Conservation (phyloP, 352 stramenopile genomes). For the Phytophthora tentaculata region DNA sequence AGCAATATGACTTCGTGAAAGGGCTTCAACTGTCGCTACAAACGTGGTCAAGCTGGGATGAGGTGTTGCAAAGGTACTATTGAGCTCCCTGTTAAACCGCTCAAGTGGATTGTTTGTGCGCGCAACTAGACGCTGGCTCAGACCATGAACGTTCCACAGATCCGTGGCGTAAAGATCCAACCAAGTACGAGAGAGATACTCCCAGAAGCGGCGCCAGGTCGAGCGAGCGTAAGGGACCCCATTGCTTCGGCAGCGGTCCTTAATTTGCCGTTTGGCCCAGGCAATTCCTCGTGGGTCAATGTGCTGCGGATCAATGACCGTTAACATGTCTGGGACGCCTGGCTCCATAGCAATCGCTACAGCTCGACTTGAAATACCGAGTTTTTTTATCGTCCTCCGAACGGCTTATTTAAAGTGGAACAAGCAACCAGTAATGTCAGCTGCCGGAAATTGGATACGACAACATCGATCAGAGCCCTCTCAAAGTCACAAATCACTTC, state of each 20-base stretch:
- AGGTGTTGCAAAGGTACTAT: not conserved
- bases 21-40: not conserved
- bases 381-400: not conserved
- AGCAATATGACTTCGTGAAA: not conserved
- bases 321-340: too few species aligned
- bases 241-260: not conserved
- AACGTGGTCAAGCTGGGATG: slow-evolving; percentile 2
- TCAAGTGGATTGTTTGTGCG: slow-evolving; percentile 17
- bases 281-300: too few species aligned
- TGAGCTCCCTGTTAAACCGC: slow-evolving; percentile 13
- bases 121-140: slow-evolving; percentile 8
- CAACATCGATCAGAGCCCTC: not conserved
- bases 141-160: slow-evolving; percentile 4
- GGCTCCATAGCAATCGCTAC: too few species aligned
- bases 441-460: not conserved
- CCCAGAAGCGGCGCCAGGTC: slow-evolving; percentile 9
- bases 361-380: too few species aligned
- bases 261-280: slow-evolving; percentile 9
- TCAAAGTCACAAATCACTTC: not conserved
- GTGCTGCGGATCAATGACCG: too few species aligned
- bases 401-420: slow-evolving; percentile 2
- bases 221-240: slow-evolving; percentile 1
- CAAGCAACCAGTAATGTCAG: not conserved
- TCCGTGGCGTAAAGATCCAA: not conserved
- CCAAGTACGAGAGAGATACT: slow-evolving; percentile 10